Evolutionary conservation across 306 rosid species (phyloP).

Genomic region (Betula pendula): DNA sequence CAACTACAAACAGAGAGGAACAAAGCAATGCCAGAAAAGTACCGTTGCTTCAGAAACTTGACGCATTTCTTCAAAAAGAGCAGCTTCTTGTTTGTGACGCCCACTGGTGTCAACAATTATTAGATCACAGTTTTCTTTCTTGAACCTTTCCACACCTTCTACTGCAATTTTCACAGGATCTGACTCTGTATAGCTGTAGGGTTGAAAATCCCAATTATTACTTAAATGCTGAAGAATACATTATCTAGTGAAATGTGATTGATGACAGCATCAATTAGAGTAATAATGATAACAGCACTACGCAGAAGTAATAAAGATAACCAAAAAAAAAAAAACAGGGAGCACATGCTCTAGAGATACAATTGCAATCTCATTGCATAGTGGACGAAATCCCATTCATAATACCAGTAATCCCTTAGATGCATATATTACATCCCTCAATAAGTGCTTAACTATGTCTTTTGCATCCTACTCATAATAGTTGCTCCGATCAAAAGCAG

Average conservation of each 20-base stretch:
- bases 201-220: conserved; percentile 21
- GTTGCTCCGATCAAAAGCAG: too few relatives aligned
- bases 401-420: too few relatives aligned
- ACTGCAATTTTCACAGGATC: conserved; percentile 83
- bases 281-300: not conserved
- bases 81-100: conserved; percentile 84
- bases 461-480: too few relatives aligned
- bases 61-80: conserved; percentile 93
- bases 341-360: too few relatives aligned
- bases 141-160: conserved; percentile 80
- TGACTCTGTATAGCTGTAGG: conserved; percentile 66
- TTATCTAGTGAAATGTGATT: not conserved
- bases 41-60: conserved; percentile 94
- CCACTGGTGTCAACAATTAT: conserved; percentile 91
- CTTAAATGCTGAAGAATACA: conserved; percentile 17
- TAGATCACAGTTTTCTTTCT: conserved; percentile 80
- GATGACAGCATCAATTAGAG: conserved; percentile 5
- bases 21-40: conserved; percentile 30
- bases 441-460: too few relatives aligned
- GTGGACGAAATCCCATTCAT: too few relatives aligned
- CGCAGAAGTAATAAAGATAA: not conserved
- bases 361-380: too few relatives aligned
- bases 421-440: too few relatives aligned
- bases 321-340: not conserved
- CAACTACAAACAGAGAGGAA: not conserved